Base-by-base conservation (phyloP, 2,329 filamentous ascomycete genomes). In the Teratosphaeria epicoccoides region DNA sequence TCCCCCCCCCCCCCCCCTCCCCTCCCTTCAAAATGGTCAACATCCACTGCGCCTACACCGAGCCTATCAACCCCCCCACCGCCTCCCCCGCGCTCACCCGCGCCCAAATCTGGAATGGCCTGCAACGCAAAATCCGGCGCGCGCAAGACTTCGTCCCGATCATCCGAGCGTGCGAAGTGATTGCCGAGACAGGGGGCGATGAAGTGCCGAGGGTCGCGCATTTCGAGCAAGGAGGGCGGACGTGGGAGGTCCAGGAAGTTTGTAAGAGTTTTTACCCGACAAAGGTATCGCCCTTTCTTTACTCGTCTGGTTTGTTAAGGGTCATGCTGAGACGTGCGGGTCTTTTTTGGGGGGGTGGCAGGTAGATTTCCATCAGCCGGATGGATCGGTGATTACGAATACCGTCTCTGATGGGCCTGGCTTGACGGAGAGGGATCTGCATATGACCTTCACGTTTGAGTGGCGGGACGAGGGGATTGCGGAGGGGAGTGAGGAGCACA, bases 391-490 rank as follows among this genome's bases (percentile, higher is more conserved):
- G 9, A 69, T 76, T 29, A 68, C 66, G 28, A 76, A 76, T 50
- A 69, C 73, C 22, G 60, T 76, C 23, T 70, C 68, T 1, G 62
- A 69, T 49, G 72, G 70, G 1, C 58, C 67, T 5, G 61, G 58
- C 2, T 60, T 68, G 28, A 58, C 57, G 12, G 62, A 61, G 12
- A 54, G 59, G 7, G 70, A 71, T 47, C 57, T 72, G 49, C 57
- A 69, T 29, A 70, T 76, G 68, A 76, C 72, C 11, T 76, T 74
- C 54, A 68, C 66, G 22, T 76, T 76, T 59, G 70, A 75, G 53
- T 70, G 69, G 60, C 57, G 60, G 17, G 56, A 69, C 45, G 65
- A 66, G 1, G 53, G 70, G 43, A 54, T 73, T 2, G 47, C 65
- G 26, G 64, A 65, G 44, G 68, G 65, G 1, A 67, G 63, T 26